Conservation (phyloP, 2,329 filamentous ascomycete species). For the Phaeoacremonium minimum region DNA sequence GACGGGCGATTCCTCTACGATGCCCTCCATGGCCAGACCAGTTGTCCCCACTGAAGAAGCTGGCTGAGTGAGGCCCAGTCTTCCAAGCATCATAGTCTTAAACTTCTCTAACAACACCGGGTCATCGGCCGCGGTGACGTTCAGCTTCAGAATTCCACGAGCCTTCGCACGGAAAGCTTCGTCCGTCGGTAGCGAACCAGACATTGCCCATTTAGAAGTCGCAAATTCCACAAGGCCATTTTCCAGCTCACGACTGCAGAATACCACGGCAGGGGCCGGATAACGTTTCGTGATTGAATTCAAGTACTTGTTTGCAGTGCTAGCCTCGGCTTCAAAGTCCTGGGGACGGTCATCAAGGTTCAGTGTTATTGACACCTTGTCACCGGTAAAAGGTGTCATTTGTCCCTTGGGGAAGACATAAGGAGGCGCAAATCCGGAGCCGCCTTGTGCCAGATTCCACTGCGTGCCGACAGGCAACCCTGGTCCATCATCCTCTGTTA, state of each 20-base stretch:
- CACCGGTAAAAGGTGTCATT: constrained; percentile 26
- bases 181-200: constrained; percentile 41
- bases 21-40: background rate
- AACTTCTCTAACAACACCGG: constrained; percentile 47
- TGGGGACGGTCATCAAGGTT: constrained; percentile 30
- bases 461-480: constrained; percentile 36
- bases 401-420: constrained; percentile 41
- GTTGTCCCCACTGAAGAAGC: background rate
- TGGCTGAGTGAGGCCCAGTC: constrained; percentile 12
- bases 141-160: constrained; percentile 36
- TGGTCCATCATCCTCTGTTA: constrained; percentile 41
- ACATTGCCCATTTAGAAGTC: constrained; percentile 28
- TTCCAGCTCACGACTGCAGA: constrained; percentile 57
- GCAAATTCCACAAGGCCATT: constrained; percentile 46
- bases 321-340: constrained; percentile 35
- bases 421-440: constrained; percentile 51
- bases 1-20: background rate
- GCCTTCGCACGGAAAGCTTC: constrained; percentile 40
- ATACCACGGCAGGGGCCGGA: constrained; percentile 43
- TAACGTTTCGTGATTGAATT: constrained; percentile 37
- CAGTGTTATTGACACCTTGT: constrained; percentile 18
- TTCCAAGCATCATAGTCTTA: constrained; percentile 36
- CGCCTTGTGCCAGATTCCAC: constrained; percentile 46
- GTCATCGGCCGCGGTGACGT: constrained; percentile 51
- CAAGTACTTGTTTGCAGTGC: constrained; percentile 44